These are phyloP conservation scores for Aspergillus diversus DNA, from an alignment of 495 filamentous ascomycete species.

Conservation along the genomic window DNA sequence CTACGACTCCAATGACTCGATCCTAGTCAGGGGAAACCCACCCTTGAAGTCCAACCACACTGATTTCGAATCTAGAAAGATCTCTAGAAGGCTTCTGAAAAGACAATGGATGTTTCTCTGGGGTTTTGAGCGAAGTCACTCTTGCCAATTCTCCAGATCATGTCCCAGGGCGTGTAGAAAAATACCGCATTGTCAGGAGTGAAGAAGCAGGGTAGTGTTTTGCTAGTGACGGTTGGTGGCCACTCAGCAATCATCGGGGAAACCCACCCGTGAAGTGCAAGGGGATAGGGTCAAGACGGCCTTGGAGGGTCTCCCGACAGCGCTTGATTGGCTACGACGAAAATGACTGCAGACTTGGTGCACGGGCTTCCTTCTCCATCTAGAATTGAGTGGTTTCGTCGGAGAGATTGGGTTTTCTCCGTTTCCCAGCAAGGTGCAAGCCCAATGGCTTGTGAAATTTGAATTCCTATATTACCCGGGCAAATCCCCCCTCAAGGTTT, in stretches of 20 bases:
- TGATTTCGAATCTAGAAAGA: no score
- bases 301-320: neutral
- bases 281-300: neutral
- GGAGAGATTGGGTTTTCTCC: neutral
- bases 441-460: neutral
- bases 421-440: neutral
- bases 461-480: neutral
- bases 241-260: neutral
- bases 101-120: no score
- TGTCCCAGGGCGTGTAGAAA: no score
- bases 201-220: no score
- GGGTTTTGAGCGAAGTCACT: no score
- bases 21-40: neutral
- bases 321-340: neutral
- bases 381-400: neutral
- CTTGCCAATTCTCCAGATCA: no score
- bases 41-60: neutral
- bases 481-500: neutral
- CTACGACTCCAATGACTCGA: slow-evolving; percentile 2
- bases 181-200: no score
- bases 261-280: neutral
- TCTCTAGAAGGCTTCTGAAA: no score
- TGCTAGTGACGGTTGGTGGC: no score
- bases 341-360: neutral
- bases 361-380: neutral